A percentile compares a stretch with the other conserved stretches of the same genome.
Evolutionary conservation across 257 asterid species (phyloP).

Genomic region (Petrea volubilis): DNA sequence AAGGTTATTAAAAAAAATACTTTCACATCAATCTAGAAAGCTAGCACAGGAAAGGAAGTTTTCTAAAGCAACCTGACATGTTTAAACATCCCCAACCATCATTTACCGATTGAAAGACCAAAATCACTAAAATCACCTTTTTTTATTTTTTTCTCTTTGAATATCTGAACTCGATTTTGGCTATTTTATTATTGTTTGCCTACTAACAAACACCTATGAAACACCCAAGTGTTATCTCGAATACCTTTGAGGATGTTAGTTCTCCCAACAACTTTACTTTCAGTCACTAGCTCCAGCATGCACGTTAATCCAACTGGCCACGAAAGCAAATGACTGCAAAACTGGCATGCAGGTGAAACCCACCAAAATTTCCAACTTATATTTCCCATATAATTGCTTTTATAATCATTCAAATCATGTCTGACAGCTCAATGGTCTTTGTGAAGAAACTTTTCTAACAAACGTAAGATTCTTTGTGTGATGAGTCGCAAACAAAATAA

Average conservation of each 20-base stretch:
- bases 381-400: neutral
- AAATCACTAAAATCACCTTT: neutral
- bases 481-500: too few relatives aligned
- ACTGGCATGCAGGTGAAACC: neutral
- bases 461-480: neutral
- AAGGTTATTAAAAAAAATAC: neutral
- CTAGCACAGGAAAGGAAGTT: neutral
- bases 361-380: neutral
- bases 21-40: constrained; percentile 2
- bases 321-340: neutral
- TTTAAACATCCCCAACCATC: constrained; percentile 9
- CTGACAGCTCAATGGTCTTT: neutral
- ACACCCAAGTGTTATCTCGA: too few relatives aligned
- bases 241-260: neutral
- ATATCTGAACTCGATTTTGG: too few relatives aligned
- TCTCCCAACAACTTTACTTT: neutral
- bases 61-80: neutral
- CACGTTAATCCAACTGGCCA: neutral
- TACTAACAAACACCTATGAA: too few relatives aligned
- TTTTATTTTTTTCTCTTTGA: neutral
- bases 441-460: neutral
- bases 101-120: neutral
- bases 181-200: too few relatives aligned
- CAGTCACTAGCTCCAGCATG: neutral
- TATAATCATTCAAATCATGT: neutral